Evolutionary conservation across 2,329 filamentous ascomycete genomes (phyloP).

Genomic region (Microsporum canis): DNA sequence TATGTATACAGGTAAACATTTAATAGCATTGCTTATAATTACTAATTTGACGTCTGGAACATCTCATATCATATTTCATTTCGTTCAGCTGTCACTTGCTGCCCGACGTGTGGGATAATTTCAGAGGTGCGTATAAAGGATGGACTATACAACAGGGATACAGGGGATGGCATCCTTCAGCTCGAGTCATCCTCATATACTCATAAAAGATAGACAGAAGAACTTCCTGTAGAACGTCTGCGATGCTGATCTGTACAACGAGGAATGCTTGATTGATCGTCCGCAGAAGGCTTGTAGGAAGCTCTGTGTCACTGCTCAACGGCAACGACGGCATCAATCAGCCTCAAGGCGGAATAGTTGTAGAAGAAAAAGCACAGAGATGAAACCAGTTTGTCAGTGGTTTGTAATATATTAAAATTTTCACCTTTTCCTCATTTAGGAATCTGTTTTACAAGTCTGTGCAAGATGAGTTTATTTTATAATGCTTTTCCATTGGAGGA

Average conservation of each 20-base stretch:
- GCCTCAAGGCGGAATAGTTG: neutral
- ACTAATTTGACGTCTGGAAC: neutral
- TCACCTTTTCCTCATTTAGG: no score
- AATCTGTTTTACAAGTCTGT: no score
- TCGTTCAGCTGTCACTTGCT: neutral
- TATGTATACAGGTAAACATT: neutral
- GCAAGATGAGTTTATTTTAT: neutral
- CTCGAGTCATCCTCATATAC: neutral
- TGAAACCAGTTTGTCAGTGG: no score
- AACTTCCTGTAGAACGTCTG: neutral
- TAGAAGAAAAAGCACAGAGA: no score
- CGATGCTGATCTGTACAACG: neutral
- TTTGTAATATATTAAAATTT: no score
- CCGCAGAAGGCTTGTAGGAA: neutral
- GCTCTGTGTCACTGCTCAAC: neutral
- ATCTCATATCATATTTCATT: neutral
- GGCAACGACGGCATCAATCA: neutral
- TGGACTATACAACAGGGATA: neutral
- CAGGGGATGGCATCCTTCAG: neutral
- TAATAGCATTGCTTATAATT: neutral
- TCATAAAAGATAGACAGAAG: neutral
- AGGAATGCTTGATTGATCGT: neutral
- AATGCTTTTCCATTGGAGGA: conserved; percentile 3
- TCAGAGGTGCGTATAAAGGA: neutral
- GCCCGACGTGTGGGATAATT: neutral